Conservation (phyloP, 495 filamentous ascomycete genomes). For the Bombardia bombarda region DNA sequence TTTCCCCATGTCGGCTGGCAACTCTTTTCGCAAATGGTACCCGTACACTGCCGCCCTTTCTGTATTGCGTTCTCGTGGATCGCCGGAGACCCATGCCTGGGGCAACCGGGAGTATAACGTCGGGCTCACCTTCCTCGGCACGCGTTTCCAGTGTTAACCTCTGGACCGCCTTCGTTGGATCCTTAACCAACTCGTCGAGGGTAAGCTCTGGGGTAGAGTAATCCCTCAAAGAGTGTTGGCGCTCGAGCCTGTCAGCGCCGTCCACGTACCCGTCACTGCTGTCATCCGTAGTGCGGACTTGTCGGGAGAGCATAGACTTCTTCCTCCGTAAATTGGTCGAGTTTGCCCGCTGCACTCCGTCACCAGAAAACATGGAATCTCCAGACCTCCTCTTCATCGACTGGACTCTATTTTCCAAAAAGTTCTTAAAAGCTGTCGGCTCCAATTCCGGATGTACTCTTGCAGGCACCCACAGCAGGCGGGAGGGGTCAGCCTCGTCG, state of each 20-base stretch:
- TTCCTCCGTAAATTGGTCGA: slow-evolving; percentile 70
- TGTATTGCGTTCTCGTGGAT: slow-evolving; percentile 87
- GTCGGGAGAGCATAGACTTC: slow-evolving; percentile 90
- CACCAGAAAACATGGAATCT: slow-evolving; percentile 58
- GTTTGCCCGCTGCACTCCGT: slow-evolving; percentile 52
- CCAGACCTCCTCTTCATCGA: slow-evolving; percentile 79
- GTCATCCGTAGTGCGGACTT: slow-evolving; percentile 69
- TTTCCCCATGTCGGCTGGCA: slow-evolving; percentile 43
- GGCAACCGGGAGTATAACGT: slow-evolving; percentile 73
- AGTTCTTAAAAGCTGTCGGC: slow-evolving; percentile 93
- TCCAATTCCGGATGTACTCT: slow-evolving; percentile 91
- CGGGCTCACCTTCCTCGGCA: slow-evolving; percentile 39
- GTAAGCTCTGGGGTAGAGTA: slow-evolving; percentile 48
- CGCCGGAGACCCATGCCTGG: slow-evolving; percentile 73
- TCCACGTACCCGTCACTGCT: slow-evolving; percentile 64
- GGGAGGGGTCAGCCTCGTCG: slow-evolving; percentile 79
- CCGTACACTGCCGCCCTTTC: slow-evolving; percentile 55
- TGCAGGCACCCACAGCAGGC: slow-evolving; percentile 93
- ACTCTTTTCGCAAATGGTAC: slow-evolving; percentile 66
- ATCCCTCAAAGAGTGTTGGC: slow-evolving; percentile 57
- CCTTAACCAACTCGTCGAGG: slow-evolving; percentile 72
- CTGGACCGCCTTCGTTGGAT: slow-evolving; percentile 62
- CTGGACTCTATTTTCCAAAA: slow-evolving; percentile 85
- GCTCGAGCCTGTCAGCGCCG: slow-evolving; percentile 76
- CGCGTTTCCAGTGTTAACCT: slow-evolving; percentile 49